Base-by-base conservation (phyloP, 2,329 filamentous ascomycete genomes). In the Trichoderma simmonsii region DNA sequence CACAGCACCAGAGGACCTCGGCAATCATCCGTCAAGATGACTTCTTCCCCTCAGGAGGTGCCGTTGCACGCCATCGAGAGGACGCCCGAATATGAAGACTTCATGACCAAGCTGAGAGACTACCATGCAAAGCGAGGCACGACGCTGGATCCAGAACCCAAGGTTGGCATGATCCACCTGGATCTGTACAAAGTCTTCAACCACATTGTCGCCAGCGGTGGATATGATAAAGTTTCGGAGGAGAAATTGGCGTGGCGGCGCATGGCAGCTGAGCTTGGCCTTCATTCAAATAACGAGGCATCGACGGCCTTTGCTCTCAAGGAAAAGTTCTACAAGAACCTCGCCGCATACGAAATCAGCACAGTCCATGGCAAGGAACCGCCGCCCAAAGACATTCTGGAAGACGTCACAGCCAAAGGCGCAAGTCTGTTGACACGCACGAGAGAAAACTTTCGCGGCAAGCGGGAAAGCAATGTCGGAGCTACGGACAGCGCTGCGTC, bases 231-330 rank as follows among this genome's bases (percentile, higher is more conserved):
- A 79, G 89, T 95, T 80, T 94, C 89, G 73, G 91, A 89, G 82
- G 90, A 95, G 80, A 96, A 95, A 84, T 87, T 97, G 75, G 92
- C 93, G 66, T 97, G 94, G 94, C 89, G 93, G 74, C 90, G 90
- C 76, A 87, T 97, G 77, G 93, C 92, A 14, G 87, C 90, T 68
- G 91, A 94, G 76, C 91, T 97, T 71, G 89, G 93, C 64, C 88
- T 95, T 74, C 90, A 90, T 78, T 90, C 90, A 71, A 87, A 88
- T 77, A 94, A 95, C 78, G 90, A 93, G 74, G 87, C 93, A 7
- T 93, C 93, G n/a, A 90, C 94, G 72, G 94, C 93, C 15, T 97
- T 97, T 82, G 88, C 92, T 72, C 85, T 97, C 71, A 97, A 97
- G 83, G 92, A 92, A 71, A 90, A 92, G 74, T 97, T 96, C 83